Evolutionary conservation across 352 stramenopile species (phyloP), one percentile per base, ranked within the genome.

Genomic region (Phytophthora palmivora): DNA sequence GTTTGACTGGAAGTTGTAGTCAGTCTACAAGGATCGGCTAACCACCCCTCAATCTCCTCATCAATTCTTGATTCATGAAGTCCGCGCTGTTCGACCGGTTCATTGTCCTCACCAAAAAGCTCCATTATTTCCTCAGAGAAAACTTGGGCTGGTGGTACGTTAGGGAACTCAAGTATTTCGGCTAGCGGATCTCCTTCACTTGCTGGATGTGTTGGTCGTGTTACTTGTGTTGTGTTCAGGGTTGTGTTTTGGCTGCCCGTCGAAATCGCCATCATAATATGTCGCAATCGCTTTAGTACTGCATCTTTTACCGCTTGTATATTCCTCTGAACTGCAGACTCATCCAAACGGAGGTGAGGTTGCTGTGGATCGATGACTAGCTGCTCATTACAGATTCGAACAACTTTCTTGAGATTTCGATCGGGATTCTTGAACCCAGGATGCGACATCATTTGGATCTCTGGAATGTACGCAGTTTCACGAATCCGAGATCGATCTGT

Each of bases 11-110:
- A n/a, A n/a, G n/a, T n/a, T n/a, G n/a, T n/a, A n/a, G n/a, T n/a
- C n/a, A n/a, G n/a, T n/a, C n/a, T n/a, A n/a, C n/a, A n/a, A n/a
- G n/a, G n/a, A n/a, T 58, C 56, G 10, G 30, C 19, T 0, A 64
- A n/a, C 38, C 47, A 65, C 9, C 56, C 18, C 1, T 58, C 47
- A n/a, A 65, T 6, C 18, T 65, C 57, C 47, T 65, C 57, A 24
- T 58, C 21, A 1, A 49, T 32, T 8, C 47, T 47, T 24, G 32
- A 30, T 34, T 65, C 57, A 33, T 53, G 56, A 39, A 24, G 12
- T 21, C 42, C 24, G 24, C 24, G 43, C 12, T 21, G 43, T 12
- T 6, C 22, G 1, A 24, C 24, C 3, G 2, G 6, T n/a, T n/a
- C 24, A 0, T n/a, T 15, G 6, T 28, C 15, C 7, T 50, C 14